Evolutionary conservation across 495 filamentous ascomycete genomes (phyloP), one percentile per base, ranked within the genome.

Genomic region (Durotheca rogersii): DNA sequence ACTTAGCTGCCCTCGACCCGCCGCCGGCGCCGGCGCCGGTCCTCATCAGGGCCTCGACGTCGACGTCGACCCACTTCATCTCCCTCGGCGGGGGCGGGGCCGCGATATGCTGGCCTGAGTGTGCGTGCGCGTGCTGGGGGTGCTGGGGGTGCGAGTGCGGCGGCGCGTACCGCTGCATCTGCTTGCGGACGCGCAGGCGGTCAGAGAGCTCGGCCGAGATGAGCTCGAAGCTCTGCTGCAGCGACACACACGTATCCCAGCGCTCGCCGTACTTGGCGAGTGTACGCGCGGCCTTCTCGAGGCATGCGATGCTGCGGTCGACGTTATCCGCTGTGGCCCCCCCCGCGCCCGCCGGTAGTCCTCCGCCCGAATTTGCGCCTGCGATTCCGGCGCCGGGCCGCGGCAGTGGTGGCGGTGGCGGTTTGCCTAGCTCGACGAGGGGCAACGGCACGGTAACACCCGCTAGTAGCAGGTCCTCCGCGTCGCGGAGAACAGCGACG

Each of bases 401-500:
- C 0, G 71, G 72, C 2, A 68, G 48, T 12, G 67, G 72, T 1
- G 69, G 71, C 5, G 72, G 70, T 9, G 58, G 63, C 0, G 58
- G 58, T 30, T 65, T 62, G 11, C 69, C 72, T 1, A 65, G 53
- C 7, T 56, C 64, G 6, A 67, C 56, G 6, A 65, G 48, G 1
- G 71, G 70, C 0, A 60, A 41, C 3, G 55, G 59, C 11, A 64
- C 59, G 32, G 51, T 58, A 25, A 62, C 40, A 7, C 65, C 67
- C 0, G 70, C 62, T 7, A 80, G 62, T 0, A 80, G 65, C 34
- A 71, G 38, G 21, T 84, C 77, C 37, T 75, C 71, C 19, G 76
- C 75, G 33, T 81, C 78, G 15, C 71, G 68, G 2, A 90, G 70
- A 2, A 88, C 81, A 12, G 83, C 81, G 18, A 87, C 70, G 46